Evolutionary conservation across 139 green algal genomes (phyloP).

Genomic region (Chlamydomonas incerta): DNA sequence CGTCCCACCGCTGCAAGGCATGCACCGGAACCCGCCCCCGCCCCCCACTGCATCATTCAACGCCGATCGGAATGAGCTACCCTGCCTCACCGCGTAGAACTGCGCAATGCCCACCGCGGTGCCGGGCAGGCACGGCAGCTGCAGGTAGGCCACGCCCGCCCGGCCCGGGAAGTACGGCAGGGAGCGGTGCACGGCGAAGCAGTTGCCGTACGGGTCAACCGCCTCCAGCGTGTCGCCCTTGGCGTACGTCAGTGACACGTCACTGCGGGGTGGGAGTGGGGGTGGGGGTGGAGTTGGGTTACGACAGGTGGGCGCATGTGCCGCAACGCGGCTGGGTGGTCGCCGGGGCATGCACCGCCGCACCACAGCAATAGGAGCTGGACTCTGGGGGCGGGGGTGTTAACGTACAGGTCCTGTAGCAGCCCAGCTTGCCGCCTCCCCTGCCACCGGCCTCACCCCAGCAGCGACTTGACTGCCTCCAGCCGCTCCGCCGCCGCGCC

Average conservation of each 20-base stretch:
- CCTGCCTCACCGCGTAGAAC: slow-evolving; percentile 18
- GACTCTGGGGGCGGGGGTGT: too few species aligned
- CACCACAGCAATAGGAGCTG: too few species aligned
- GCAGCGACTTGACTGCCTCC: background rate
- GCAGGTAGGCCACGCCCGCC: slow-evolving; percentile 16
- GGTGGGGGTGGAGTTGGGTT: background rate
- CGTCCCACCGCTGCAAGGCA: too few species aligned
- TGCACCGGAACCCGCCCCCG: too few species aligned
- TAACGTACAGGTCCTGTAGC: too few species aligned
- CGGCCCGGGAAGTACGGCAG: slow-evolving; percentile 23
- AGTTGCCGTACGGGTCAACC: slow-evolving; percentile 31
- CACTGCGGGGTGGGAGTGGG: background rate
- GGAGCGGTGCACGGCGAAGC: slow-evolving; percentile 20
- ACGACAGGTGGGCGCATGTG: too few species aligned
- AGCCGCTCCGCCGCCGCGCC: slow-evolving; percentile 1
- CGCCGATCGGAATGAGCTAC: too few species aligned
- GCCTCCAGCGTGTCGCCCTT: slow-evolving; percentile 28
- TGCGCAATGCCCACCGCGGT: slow-evolving; percentile 3
- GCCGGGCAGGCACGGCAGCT: slow-evolving; percentile 20
- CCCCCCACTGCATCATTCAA: too few species aligned
- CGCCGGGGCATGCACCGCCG: too few species aligned
- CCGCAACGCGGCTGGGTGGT: too few species aligned
- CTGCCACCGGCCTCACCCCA: slow-evolving; percentile 5
- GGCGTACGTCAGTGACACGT: slow-evolving; percentile 19
- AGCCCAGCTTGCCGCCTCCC: too few species aligned